Conservation (phyloP, 805 yeast species). For the Hemisphaericaspora nanyangensis region DNA sequence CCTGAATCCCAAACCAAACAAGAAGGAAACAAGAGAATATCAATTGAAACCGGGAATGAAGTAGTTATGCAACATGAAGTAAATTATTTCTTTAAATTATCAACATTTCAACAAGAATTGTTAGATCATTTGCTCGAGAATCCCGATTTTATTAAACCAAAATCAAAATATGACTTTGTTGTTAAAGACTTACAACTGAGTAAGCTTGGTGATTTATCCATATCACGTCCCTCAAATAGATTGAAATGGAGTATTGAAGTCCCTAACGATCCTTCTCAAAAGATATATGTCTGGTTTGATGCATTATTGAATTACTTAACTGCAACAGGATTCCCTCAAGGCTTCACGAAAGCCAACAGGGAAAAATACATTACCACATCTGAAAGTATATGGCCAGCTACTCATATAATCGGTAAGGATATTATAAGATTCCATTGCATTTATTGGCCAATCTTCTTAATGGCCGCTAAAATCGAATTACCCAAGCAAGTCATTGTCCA, state of each 20-base stretch:
- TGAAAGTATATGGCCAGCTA: slow-evolving; percentile 55
- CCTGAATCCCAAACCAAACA: slow-evolving; percentile 71
- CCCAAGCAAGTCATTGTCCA: slow-evolving; percentile 83
- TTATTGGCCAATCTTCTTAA: slow-evolving; percentile 88
- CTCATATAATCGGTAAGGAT: slow-evolving; percentile 90
- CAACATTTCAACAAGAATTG: slow-evolving; percentile 54
- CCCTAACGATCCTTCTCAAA: slow-evolving; percentile 74
- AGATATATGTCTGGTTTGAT: slow-evolving; percentile 95
- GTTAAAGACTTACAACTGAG: slow-evolving; percentile 51
- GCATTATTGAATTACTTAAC: slow-evolving; percentile 86
- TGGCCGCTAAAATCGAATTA: slow-evolving; percentile 72
- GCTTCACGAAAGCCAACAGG: slow-evolving; percentile 8
- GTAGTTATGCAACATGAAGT: slow-evolving; percentile 75
- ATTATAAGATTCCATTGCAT: slow-evolving; percentile 84
- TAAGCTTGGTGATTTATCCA: slow-evolving; percentile 65
- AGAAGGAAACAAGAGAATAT: slow-evolving; percentile 26
- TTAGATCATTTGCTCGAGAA: slow-evolving; percentile 45
- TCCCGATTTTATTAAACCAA: slow-evolving; percentile 66
- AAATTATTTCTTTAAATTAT: slow-evolving; percentile 80
- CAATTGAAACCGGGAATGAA: slow-evolving; percentile 70
- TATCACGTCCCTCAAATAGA: slow-evolving; percentile 78
- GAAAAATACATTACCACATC: slow-evolving; percentile 5
- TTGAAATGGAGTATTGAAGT: slow-evolving; percentile 88
- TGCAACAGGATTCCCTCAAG: slow-evolving; percentile 50
- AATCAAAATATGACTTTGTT: slow-evolving; percentile 49